Evolutionary conservation across 2,329 filamentous ascomycete species (phyloP).

Genomic region (Fusarium praegraminearum): DNA sequence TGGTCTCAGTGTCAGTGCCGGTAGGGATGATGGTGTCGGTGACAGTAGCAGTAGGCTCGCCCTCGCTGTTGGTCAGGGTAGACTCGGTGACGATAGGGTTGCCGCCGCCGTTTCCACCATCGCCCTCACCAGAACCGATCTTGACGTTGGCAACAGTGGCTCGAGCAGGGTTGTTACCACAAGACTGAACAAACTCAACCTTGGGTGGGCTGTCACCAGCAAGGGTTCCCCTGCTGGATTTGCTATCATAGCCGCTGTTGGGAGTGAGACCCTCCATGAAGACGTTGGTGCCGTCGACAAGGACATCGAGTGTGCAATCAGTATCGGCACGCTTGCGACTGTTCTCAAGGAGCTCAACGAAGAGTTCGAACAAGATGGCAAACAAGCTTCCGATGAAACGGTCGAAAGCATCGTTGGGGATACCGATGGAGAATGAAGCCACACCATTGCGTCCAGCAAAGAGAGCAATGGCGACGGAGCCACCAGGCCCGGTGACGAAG

Average conservation of each 20-base stretch:
- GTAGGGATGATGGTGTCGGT: background rate
- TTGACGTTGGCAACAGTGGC: background rate
- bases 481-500: background rate
- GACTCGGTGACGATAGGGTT: slow-evolving; percentile 16
- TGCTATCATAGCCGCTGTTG: background rate
- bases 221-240: fast-evolving
- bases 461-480: background rate
- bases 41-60: background rate
- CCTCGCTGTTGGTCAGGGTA: slow-evolving; percentile 2
- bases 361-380: background rate
- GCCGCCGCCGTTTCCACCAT: background rate
- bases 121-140: background rate
- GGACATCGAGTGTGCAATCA: slow-evolving; percentile 14
- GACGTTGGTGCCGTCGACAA: background rate
- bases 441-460: background rate
- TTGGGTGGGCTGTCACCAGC: background rate
- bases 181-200: slow-evolving; percentile 20
- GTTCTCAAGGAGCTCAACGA: background rate
- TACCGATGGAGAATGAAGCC: background rate
- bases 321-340: slow-evolving; percentile 12
- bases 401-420: too few relatives aligned
- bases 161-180: background rate
- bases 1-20: background rate
- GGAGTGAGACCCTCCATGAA: background rate
- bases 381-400: too few relatives aligned